These are phyloP conservation scores for Aspergillus sp. DNA, from an alignment of 2,329 filamentous ascomycete species.

Conservation along the genomic window DNA sequence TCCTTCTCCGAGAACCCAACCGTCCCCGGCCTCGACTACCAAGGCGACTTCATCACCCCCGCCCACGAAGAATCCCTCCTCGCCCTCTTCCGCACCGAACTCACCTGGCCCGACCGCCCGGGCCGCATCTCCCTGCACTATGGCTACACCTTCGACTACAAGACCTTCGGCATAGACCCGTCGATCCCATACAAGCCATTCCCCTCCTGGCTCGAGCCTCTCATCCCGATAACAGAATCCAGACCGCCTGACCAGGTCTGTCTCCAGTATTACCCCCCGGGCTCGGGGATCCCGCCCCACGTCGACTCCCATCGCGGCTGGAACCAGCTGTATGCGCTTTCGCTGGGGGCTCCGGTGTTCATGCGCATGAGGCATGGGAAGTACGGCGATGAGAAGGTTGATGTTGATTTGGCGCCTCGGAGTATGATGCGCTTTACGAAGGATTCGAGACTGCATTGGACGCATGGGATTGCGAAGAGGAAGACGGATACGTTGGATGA, in stretches of 20 bases:
- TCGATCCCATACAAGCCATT: conserved; percentile 52
- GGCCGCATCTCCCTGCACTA: conserved; percentile 55
- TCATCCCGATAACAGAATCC: conserved; percentile 47
- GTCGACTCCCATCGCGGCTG: conserved; percentile 57
- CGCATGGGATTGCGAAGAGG: conserved; percentile 55
- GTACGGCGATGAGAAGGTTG: conserved; percentile 25
- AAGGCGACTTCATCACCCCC: conserved; percentile 49
- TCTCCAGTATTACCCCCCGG: conserved; percentile 61
- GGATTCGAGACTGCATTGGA: conserved; percentile 55
- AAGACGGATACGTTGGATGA: conserved; percentile 53
- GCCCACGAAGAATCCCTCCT: conserved; percentile 49
- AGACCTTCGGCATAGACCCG: conserved; percentile 56
- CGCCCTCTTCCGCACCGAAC: conserved; percentile 45
- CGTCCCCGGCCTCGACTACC: conserved; percentile 34
- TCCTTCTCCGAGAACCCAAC: background rate
- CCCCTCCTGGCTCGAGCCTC: conserved; percentile 51
- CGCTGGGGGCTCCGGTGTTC: conserved; percentile 30
- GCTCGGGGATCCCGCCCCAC: conserved; percentile 61
- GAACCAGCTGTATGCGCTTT: conserved; percentile 37
- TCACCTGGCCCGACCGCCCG: conserved; percentile 49
- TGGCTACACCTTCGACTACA: conserved; percentile 60
- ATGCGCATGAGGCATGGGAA: conserved; percentile 34
- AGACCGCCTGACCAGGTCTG: conserved; percentile 58
- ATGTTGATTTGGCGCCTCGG: conserved; percentile 50
- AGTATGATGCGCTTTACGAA: conserved; percentile 55